A percentile compares a stretch with the other conserved stretches of the same genome.
Evolutionary conservation across 2,329 filamentous ascomycete species (phyloP).

Genomic region (Pseudopithomyces maydicus): DNA sequence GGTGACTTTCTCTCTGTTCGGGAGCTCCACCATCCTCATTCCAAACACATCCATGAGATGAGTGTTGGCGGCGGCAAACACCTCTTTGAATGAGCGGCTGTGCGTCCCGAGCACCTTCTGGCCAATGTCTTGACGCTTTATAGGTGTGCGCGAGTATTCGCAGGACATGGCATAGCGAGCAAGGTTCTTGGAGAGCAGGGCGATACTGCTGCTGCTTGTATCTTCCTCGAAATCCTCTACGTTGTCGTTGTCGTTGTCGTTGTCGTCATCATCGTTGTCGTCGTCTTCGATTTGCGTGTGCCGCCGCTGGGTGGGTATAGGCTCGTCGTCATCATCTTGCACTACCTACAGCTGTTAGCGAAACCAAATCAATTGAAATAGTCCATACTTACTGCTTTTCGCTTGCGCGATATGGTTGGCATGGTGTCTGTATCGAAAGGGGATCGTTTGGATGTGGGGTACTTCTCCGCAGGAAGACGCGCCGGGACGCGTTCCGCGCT

Average conservation of each 20-base stretch:
- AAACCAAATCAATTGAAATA: not conserved
- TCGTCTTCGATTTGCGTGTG: slow-evolving; percentile 15
- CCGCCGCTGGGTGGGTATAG: slow-evolving; percentile 21
- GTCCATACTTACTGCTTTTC: slow-evolving; percentile 13
- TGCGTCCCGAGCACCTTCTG: slow-evolving; percentile 72
- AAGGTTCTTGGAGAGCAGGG: slow-evolving; percentile 63
- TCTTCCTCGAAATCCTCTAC: slow-evolving; percentile 18
- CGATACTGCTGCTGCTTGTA: slow-evolving; percentile 34
- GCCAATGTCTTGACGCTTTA: slow-evolving; percentile 63
- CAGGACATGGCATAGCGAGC: slow-evolving; percentile 65
- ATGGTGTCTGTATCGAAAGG: slow-evolving; percentile 5
- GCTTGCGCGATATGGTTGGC: slow-evolving; percentile 15
- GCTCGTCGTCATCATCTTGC: slow-evolving; percentile 22
- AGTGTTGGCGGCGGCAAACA: slow-evolving; percentile 78
- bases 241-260: not conserved
- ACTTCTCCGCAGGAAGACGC: slow-evolving; percentile 19
- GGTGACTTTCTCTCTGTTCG: slow-evolving; percentile 78
- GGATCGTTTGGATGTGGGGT: not conserved
- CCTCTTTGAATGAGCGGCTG: slow-evolving; percentile 71
- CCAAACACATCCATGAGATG: slow-evolving; percentile 77
- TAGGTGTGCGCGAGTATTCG: slow-evolving; percentile 63
- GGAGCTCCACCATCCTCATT: slow-evolving; percentile 90
- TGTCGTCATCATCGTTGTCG: slow-evolving; percentile 17
- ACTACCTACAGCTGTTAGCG: slow-evolving; percentile 16
- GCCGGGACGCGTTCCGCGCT: slow-evolving; percentile 13